phyloP scores from a whole-genome alignment of 192 early-diverging fungal species.

The Phycomyces nitens region DNA sequence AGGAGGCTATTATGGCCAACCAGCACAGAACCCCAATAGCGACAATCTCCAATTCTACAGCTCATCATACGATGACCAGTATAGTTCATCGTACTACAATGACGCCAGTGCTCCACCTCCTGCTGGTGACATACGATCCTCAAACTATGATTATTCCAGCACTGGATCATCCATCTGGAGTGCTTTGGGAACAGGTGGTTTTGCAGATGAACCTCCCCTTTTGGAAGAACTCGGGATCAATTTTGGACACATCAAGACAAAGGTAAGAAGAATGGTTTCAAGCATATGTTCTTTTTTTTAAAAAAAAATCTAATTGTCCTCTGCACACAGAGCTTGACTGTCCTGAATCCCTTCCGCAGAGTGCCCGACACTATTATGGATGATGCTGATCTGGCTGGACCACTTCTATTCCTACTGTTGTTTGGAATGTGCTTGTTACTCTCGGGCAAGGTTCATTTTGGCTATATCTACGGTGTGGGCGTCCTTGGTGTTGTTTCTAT shows the following conservation, averaged over 20 bases:
- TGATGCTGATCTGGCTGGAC: conserved; percentile 94
- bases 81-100: conserved; percentile 32
- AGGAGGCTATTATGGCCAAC: conserved; percentile 29
- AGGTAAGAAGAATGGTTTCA: conserved; percentile 42
- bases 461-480: conserved; percentile 95
- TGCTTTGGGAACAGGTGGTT: conserved; percentile 91
- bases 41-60: conserved; percentile 57
- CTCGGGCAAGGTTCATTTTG: conserved; percentile 93
- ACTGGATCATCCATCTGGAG: conserved; percentile 40
- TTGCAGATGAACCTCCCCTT: conserved; percentile 89
- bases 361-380: conserved; percentile 86
- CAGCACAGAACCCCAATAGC: neutral
- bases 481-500: conserved; percentile 83
- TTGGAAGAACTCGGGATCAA: conserved; percentile 97
- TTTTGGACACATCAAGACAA: conserved; percentile 87
- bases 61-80: conserved; percentile 47
- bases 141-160: conserved; percentile 21
- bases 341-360: conserved; percentile 78
- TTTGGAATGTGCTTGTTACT: conserved; percentile 83
- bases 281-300: neutral
- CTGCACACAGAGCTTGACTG: conserved; percentile 61
- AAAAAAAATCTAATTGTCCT: neutral
- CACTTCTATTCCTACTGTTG: conserved; percentile 84
- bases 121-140: conserved; percentile 24
- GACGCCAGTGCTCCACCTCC: conserved; percentile 26